These are phyloP conservation scores for Malassezia nana DNA, from an alignment of 1,284 basidiomycete species.

Conservation along the genomic window DNA sequence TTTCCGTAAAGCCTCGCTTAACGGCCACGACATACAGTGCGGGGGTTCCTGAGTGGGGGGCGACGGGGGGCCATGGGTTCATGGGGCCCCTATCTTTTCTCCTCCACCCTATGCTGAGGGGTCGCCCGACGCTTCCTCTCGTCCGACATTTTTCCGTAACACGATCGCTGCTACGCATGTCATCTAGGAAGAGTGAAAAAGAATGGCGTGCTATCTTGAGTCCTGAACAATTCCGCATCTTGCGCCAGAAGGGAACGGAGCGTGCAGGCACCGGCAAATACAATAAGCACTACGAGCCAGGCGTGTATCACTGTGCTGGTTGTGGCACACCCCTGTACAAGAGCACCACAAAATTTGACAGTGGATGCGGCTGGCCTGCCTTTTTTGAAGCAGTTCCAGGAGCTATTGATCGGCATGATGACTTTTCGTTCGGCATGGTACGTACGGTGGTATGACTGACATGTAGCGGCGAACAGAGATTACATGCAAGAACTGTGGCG, in stretches of 20 bases:
- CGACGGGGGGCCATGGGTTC: too few relatives aligned
- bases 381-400: constrained; percentile 91
- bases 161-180: background rate
- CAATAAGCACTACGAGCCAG: constrained; percentile 58
- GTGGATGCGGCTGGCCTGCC: constrained; percentile 92
- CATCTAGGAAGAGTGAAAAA: constrained; percentile 57
- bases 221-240: constrained; percentile 75
- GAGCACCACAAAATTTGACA: constrained; percentile 80
- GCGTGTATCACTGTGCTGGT: constrained; percentile 58
- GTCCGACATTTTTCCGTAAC: background rate
- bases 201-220: constrained; percentile 77
- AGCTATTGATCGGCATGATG: constrained; percentile 59
- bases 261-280: constrained; percentile 65
- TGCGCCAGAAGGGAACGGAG: constrained; percentile 82
- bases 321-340: constrained; percentile 50
- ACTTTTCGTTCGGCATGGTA: constrained; percentile 50
- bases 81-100: too few relatives aligned
- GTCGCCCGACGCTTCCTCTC: background rate
- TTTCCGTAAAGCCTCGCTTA: too few relatives aligned
- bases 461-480: constrained; percentile 58
- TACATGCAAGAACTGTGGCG: constrained; percentile 65
- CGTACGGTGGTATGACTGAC: background rate
- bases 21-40: too few relatives aligned
- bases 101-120: background rate
- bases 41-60: too few relatives aligned